Conservation (phyloP, 2,329 filamentous ascomycete genomes). For the Triangularia setosa region DNA sequence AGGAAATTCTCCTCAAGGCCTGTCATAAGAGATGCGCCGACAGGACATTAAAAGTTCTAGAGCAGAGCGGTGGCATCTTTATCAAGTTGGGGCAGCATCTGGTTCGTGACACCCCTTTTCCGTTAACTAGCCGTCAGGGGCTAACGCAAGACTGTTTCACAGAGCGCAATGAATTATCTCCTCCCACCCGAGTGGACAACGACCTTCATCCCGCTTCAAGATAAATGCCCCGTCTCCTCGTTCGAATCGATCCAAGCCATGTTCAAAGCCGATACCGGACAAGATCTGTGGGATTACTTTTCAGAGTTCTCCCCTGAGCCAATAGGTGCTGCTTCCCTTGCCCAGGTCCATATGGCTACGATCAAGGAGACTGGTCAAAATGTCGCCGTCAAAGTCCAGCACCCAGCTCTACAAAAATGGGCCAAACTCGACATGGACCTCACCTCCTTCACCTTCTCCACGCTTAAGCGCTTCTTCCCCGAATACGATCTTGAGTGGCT, state of each 20-base stretch:
- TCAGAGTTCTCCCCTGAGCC: constrained; percentile 75
- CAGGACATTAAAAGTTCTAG: constrained; percentile 78
- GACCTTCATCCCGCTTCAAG: constrained; percentile 93
- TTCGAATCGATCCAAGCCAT: constrained; percentile 81
- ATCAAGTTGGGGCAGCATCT: constrained; percentile 97
- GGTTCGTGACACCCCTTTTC: constrained; percentile 38
- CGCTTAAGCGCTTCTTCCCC: constrained; percentile 87
- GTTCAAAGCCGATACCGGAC: constrained; percentile 80
- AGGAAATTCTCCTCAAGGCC: constrained; percentile 64
- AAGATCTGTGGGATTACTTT: constrained; percentile 76
- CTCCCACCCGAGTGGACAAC: constrained; percentile 88
- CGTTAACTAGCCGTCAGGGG: not conserved
- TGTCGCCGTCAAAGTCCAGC: constrained; percentile 96
- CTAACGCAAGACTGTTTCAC: constrained; percentile 28
- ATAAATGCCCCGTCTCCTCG: constrained; percentile 90
- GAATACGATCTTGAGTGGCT: constrained; percentile 98
- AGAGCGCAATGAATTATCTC: constrained; percentile 93
- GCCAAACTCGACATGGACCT: constrained; percentile 80
- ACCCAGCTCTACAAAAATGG: constrained; percentile 86
- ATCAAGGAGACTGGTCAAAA: constrained; percentile 76
- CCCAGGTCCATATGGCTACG: constrained; percentile 87
- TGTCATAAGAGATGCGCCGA: constrained; percentile 93
- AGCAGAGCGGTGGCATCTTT: constrained; percentile 97
- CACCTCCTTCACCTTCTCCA: constrained; percentile 84
- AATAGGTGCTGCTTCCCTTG: constrained; percentile 88